Base-by-base conservation (phyloP, 225 moss, liverwort and hornwort genomes). In the Ulota crispa region DNA sequence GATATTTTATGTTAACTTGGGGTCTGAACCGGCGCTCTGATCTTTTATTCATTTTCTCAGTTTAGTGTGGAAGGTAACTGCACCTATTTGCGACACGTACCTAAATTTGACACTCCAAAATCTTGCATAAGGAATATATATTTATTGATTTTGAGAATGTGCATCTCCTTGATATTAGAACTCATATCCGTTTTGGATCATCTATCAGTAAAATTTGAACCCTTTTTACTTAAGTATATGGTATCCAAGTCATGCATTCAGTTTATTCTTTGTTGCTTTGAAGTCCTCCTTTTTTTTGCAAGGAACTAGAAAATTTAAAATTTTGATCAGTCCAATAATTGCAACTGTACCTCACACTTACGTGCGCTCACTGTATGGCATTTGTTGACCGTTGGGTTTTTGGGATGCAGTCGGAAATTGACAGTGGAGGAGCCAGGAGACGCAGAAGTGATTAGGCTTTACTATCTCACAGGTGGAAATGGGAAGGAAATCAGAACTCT, bases 391-490 rank as follows among this genome's bases (percentile, higher is more conserved):
- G 59, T 79, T 82, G 65, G 26, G 37, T 60, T 62, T 37, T 45
- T 68, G 84, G 42, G 56, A 71, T 82, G 86, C 96, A 99, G 99
- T 83, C 89, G 93, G 78, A 89, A 91, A 85, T 73, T 93, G 79
- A 84, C 89, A 31, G 83, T 70, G 7, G 85, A 91, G 84, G 92
- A 93, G 84, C 94, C 92, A 55, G 83, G 90, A 32, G 90, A 92
- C 75, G 88, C 92, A 75, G 93, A 99, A 71, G 80, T 88, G 37
- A 91, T 87, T 47, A 94, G 95, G 77, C 81, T 99, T 41, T 96
- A 88, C 78, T 96, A 90, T 79, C 89, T 99, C 41, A 96, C 99
- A 54, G 95, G 93, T 86, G 96, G 99, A 55, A 99, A 99, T 78
- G 96, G 94, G 54, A 93, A 92, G 77, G 99, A 99, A 78, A 84